Conservation (phyloP, 208 protist species). For the Leishmania amazonensis region DNA sequence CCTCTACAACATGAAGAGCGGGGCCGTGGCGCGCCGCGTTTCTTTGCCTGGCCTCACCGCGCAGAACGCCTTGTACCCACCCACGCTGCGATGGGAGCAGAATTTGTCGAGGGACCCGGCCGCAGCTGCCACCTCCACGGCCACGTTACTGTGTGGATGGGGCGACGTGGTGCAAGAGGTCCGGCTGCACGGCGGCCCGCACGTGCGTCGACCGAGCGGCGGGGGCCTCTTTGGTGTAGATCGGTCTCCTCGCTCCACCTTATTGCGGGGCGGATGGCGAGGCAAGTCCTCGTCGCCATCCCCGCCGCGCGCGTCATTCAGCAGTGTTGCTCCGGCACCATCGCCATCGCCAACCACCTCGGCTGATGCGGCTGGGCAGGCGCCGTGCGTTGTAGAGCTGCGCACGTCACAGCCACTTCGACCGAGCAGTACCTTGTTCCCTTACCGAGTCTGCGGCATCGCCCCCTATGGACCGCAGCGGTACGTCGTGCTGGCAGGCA, state of each 20-base stretch:
- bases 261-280: neutral
- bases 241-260: neutral
- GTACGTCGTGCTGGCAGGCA: constrained; percentile 56
- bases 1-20: constrained; percentile 53
- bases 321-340: neutral
- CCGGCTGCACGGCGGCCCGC: constrained; percentile 16
- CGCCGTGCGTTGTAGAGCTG: constrained; percentile 9
- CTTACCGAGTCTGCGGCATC: constrained; percentile 69
- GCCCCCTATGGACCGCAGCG: constrained; percentile 53
- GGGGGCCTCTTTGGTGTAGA: neutral
- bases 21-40: constrained; percentile 32
- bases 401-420: constrained; percentile 23
- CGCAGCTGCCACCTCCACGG: neutral
- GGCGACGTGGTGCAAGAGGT: constrained; percentile 69
- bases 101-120: neutral
- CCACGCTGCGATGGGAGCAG: constrained; percentile 61
- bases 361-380: neutral
- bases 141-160: constrained; percentile 62
- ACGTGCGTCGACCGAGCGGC: neutral
- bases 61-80: constrained; percentile 49
- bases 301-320: neutral
- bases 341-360: neutral
- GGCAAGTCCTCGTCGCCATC: neutral
- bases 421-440: constrained; percentile 29
- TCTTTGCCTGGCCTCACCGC: constrained; percentile 16